Evolutionary conservation across 768 basidiomycete genomes (phyloP).

Genomic region (Trametes sanguinea): DNA sequence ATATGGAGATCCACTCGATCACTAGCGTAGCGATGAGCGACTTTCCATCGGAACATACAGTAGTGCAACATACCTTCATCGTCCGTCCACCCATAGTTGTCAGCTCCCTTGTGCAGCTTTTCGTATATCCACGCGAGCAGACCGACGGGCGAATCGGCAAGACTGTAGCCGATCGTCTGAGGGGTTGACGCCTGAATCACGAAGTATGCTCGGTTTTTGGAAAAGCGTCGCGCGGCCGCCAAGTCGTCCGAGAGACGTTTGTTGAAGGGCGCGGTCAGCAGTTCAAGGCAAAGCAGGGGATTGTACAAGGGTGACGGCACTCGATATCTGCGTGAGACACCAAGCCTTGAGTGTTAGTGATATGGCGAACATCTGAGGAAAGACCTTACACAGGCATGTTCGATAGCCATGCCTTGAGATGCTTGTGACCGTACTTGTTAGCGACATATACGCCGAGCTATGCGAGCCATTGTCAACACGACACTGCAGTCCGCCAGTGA

Average conservation of each 20-base stretch:
- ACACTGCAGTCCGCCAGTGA: too few relatives aligned
- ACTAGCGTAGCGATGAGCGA: conserved; percentile 29
- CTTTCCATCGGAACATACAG: too few relatives aligned
- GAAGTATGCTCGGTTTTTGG: conserved; percentile 35
- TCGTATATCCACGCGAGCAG: conserved; percentile 37
- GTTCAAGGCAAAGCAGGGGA: conserved; percentile 35
- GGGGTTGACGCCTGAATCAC: conserved; percentile 34
- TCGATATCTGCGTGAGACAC: neutral
- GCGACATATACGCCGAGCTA: conserved; percentile 42
- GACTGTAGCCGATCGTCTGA: conserved; percentile 45
- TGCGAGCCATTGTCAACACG: neutral
- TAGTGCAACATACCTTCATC: conserved; percentile 40
- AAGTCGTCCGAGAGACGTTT: conserved; percentile 39
- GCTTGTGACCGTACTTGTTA: conserved; percentile 39
- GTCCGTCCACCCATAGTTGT: conserved; percentile 56
- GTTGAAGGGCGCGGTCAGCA: conserved; percentile 34
- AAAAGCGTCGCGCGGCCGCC: conserved; percentile 28
- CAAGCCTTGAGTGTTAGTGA: too few relatives aligned
- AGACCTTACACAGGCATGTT: conserved; percentile 46
- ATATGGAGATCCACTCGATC: conserved; percentile 39
- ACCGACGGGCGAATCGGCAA: conserved; percentile 57
- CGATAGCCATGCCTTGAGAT: conserved; percentile 54
- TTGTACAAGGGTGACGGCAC: conserved; percentile 29
- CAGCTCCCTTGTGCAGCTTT: conserved; percentile 33
- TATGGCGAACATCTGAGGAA: neutral